Evolutionary conservation across 805 yeast species (phyloP), one percentile per base, ranked within the genome.

Genomic region (Vanderwaltozyma polyspora): DNA sequence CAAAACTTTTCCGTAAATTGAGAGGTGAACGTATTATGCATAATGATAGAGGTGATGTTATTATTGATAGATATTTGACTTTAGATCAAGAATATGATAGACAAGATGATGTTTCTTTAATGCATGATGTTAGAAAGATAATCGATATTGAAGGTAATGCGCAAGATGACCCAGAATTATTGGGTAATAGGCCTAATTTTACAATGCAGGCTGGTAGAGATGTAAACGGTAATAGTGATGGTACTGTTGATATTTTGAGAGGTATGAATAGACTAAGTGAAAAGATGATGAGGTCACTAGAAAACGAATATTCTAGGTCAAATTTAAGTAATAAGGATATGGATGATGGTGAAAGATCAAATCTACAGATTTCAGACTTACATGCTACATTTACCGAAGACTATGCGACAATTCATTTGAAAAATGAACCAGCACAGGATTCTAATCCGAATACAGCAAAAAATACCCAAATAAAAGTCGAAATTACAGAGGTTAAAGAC

Each of bases 261-360:
- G 84, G 94, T 41, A 86, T 89, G 91, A 89, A 89, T 59, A 72
- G 86, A 39, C 63, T 89, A 32, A 79, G 93, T 51, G 76, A 83
- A 38, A 74, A 86, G 44, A 79, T 89, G 80, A 73, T 89, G 42
- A 65, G 67, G 30, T 69, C 73, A 27, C 51, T 68, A 42, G 68
- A 68, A 29, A 66, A 62, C 34, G 67, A 64, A 37, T 59, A 63
- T 35, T 55, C 61, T 0, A 56, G 67, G 38, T 41, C 55, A 8
- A 55, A 53, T 6, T 52, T 61, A 6, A 59, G 60, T 27, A 35
- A 15, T 19, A 28, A 21, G 14, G 29, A 24, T 16, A 54, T 50
- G 18, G 61, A 62, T 15, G 64, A 62, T n/a, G 50, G 48, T 19
- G 66, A 21, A 21, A 21, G 63, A 32, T 64, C 66, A 18, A 79